A percentile compares a stretch with the other conserved stretches of the same genome.
Conservation (phyloP, 2,329 filamentous ascomycete genomes). For the Cladophialophora psammophila region DNA sequence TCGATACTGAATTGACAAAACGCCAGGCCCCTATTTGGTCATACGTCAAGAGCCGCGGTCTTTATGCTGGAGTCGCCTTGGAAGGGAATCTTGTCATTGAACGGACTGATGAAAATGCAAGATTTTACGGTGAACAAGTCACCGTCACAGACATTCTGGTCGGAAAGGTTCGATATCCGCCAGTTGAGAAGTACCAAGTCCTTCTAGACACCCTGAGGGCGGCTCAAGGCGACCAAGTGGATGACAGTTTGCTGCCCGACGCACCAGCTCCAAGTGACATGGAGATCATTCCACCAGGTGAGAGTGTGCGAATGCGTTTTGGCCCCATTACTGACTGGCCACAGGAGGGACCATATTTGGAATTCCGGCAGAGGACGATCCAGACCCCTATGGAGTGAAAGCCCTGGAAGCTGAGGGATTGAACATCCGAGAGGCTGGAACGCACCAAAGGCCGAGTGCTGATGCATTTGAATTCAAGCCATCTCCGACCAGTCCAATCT, state of each 20-base stretch:
- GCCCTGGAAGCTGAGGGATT: constrained; percentile 90
- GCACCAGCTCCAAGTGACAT: constrained; percentile 79
- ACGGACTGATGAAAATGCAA: constrained; percentile 84
- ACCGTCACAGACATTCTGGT: constrained; percentile 68
- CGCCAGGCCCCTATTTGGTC: constrained; percentile 76
- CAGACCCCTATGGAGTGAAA: constrained; percentile 89
- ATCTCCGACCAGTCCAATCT: constrained; percentile 74
- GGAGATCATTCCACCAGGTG: constrained; percentile 59
- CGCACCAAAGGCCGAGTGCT: constrained; percentile 73
- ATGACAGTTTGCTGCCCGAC: constrained; percentile 70
- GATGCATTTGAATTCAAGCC: constrained; percentile 85
- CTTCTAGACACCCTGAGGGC: constrained; percentile 85
- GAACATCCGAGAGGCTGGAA: constrained; percentile 89
- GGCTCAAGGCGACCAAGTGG: constrained; percentile 84
- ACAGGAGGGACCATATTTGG: constrained; percentile 68
- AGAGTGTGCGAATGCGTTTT: constrained; percentile 52
- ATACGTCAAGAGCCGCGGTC: constrained; percentile 87
- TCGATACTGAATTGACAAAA: constrained; percentile 74
- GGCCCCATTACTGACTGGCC: constrained; percentile 36
- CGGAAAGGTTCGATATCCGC: constrained; percentile 66
- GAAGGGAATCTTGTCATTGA: constrained; percentile 89
- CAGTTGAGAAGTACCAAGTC: constrained; percentile 60
- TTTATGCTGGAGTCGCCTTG: constrained; percentile 85
- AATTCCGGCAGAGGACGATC: constrained; percentile 78
- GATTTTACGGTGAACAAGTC: constrained; percentile 77